Conservation (phyloP, 2,329 filamentous ascomycete species). For the Aspergillus tamarii region DNA sequence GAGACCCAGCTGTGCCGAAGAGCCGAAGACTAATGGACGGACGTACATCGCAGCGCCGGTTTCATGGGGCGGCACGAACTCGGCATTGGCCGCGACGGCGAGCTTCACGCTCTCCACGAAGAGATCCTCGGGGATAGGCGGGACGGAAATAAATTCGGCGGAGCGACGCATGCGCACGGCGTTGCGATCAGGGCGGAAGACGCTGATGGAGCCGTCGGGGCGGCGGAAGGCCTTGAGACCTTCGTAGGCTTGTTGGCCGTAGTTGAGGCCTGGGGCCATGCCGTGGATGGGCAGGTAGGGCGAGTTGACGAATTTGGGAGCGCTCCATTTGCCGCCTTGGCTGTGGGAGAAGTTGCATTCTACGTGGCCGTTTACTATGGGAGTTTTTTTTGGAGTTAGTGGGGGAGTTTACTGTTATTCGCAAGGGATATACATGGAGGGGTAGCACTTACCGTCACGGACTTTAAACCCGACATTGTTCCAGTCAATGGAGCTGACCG, state of each 20-base stretch:
- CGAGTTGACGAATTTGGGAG: slow-evolving; percentile 77
- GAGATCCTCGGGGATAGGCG: slow-evolving; percentile 72
- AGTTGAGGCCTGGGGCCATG: slow-evolving; percentile 94
- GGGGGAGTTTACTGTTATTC: neutral
- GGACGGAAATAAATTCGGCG: slow-evolving; percentile 80
- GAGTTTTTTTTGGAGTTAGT: neutral
- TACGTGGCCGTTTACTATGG: slow-evolving; percentile 82
- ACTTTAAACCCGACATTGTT: slow-evolving; percentile 89
- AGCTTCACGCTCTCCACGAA: slow-evolving; percentile 78
- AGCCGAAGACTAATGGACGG: slow-evolving; percentile 85
- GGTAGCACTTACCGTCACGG: slow-evolving; percentile 69
- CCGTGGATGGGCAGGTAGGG: slow-evolving; percentile 89
- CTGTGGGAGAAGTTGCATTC: slow-evolving; percentile 79
- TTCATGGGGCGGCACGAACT: slow-evolving; percentile 84
- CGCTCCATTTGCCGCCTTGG: slow-evolving; percentile 73
- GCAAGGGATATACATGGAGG: neutral
- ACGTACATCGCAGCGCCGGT: slow-evolving; percentile 93
- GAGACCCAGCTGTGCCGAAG: slow-evolving; percentile 81
- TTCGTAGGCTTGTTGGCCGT: slow-evolving; percentile 96
- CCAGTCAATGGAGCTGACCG: slow-evolving; percentile 67
- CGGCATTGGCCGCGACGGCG: slow-evolving; percentile 85
- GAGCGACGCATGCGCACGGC: slow-evolving; percentile 83
- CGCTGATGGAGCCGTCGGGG: slow-evolving; percentile 68
- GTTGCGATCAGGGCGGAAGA: slow-evolving; percentile 88
- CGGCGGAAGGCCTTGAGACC: slow-evolving; percentile 94